Conservation (phyloP, 2,329 filamentous ascomycete species). For the Fusarium sororula region DNA sequence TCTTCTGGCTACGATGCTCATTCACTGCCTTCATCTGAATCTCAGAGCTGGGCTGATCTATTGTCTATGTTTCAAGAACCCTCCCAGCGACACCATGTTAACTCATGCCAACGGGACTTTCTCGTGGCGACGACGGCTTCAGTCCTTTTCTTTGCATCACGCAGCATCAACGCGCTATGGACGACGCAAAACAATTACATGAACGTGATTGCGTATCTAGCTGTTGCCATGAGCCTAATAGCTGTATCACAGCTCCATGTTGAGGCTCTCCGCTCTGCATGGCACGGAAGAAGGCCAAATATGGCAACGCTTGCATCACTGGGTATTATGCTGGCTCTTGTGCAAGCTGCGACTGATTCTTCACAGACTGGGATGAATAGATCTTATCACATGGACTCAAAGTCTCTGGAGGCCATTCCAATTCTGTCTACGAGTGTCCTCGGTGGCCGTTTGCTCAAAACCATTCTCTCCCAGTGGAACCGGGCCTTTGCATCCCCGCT, state of each 20-base stretch:
- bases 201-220: accelerated
- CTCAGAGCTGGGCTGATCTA: neutral
- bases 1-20: neutral
- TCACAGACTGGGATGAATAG: accelerated
- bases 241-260: accelerated
- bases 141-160: neutral
- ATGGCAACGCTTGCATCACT: neutral
- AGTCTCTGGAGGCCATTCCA: neutral
- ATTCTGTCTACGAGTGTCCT: neutral
- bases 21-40: neutral
- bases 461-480: neutral
- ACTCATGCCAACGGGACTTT: neutral
- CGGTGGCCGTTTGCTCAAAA: neutral
- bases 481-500: neutral
- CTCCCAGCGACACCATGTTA: neutral
- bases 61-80: neutral
- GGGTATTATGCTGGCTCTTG: neutral
- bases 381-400: accelerated
- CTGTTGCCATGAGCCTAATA: neutral
- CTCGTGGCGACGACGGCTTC: neutral
- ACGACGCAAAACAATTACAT: neutral
- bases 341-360: neutral
- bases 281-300: neutral
- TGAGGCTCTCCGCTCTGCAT: neutral
- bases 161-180: neutral